phyloP scores from a whole-genome alignment of 1,284 basidiomycete genomes.

The Vanrija pseudolonga region DNA sequence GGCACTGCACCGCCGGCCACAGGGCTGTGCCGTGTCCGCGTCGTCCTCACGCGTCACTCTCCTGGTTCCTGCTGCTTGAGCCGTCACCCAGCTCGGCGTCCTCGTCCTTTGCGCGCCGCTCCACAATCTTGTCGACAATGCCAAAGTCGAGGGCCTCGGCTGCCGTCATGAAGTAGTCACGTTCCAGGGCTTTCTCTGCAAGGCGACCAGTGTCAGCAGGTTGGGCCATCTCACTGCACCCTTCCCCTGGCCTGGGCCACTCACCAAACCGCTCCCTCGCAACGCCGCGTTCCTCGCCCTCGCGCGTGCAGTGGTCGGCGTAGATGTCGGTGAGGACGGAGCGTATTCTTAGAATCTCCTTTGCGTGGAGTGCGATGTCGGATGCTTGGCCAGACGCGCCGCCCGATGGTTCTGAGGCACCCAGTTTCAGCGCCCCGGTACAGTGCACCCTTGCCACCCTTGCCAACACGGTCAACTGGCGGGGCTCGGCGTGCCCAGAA shows the following conservation, averaged over 20 bases:
- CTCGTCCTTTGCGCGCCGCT: conserved; percentile 47
- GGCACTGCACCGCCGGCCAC: too few species aligned
- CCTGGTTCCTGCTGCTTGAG: conserved; percentile 1
- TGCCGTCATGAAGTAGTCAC: conserved; percentile 92
- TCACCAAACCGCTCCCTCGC: conserved; percentile 73
- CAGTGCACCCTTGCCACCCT: neutral
- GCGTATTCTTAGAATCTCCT: conserved; percentile 84
- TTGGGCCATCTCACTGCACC: conserved; percentile 1
- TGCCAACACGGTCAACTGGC: neutral
- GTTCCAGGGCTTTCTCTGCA: conserved; percentile 76
- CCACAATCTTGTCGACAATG: conserved; percentile 82
- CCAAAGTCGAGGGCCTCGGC: conserved; percentile 83
- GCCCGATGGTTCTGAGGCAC: conserved; percentile 74
- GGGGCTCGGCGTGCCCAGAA: neutral
- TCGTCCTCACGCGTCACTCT: neutral
- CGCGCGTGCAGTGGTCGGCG: conserved; percentile 58
- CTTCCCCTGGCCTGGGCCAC: conserved; percentile 28
- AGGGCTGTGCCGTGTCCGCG: neutral
- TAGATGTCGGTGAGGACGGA: conserved; percentile 78
- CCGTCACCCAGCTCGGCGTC: conserved; percentile 7
- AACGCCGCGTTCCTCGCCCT: conserved; percentile 61
- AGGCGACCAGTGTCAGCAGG: neutral
- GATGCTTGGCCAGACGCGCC: conserved; percentile 88
- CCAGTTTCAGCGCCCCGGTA: too few species aligned
- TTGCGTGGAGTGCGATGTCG: conserved; percentile 90